Evolutionary conservation across 345 rosid genomes (phyloP).

Genomic region (Eucalyptus fibrosa): DNA sequence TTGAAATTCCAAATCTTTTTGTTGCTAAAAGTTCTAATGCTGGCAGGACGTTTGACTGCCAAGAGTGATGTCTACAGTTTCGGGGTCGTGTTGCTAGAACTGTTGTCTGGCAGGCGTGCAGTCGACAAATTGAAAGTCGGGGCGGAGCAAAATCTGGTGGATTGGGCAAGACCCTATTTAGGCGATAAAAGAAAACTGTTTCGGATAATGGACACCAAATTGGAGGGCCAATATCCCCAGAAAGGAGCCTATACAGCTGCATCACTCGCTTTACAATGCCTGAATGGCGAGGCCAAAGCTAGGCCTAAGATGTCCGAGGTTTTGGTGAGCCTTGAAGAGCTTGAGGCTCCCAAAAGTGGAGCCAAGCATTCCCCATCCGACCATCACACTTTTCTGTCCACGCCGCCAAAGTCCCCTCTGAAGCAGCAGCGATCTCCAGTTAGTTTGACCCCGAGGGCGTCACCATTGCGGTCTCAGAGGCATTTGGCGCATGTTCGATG

Average conservation of each 20-base stretch:
- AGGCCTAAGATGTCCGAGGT: conserved; percentile 92
- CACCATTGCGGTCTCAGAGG: conserved; percentile 43
- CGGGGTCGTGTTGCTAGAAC: conserved; percentile 87
- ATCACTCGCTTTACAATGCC: conserved; percentile 61
- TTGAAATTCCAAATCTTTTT: neutral
- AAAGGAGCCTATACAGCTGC: conserved; percentile 79
- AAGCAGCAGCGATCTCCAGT: conserved; percentile 43
- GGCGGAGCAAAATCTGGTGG: conserved; percentile 78
- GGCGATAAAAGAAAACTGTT: conserved; percentile 80
- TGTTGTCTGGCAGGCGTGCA: conserved; percentile 82
- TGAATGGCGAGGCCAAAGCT: conserved; percentile 44
- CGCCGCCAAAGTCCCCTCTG: conserved; percentile 42
- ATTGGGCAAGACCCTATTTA: conserved; percentile 91
- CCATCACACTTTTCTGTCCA: conserved; percentile 7
- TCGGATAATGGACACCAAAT: conserved; percentile 86
- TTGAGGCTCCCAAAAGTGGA: neutral
- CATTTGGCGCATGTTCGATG: conserved; percentile 45
- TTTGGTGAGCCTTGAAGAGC: conserved; percentile 37
- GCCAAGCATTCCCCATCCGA: conserved; percentile 14
- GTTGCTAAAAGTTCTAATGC: neutral
- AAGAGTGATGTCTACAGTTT: conserved; percentile 96
- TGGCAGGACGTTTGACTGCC: conserved; percentile 79
- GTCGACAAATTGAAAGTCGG: conserved; percentile 81
- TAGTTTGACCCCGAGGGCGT: conserved; percentile 39
- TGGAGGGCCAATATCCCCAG: conserved; percentile 95